Evolutionary conservation across 1,284 basidiomycete species (phyloP).

Genomic region (Rhizoctonia solani): DNA sequence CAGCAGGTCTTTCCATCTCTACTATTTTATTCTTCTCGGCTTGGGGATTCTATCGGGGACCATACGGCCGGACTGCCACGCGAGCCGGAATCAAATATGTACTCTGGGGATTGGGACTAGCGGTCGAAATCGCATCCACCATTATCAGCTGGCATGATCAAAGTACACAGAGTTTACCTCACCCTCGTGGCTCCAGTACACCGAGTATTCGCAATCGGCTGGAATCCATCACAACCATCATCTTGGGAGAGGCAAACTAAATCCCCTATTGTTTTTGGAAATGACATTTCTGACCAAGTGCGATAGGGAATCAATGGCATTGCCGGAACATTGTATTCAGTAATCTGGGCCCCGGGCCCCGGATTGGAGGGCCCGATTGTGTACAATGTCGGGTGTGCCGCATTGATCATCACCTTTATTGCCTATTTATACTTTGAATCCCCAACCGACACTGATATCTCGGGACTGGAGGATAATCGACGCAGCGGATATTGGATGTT

Average conservation of each 20-base stretch:
- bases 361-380: background rate
- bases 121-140: too few relatives aligned
- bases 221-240: background rate
- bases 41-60: too few relatives aligned
- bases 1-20: too few relatives aligned
- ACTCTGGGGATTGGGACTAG: too few relatives aligned
- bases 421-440: conserved; percentile 26
- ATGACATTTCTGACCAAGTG: background rate
- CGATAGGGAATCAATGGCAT: conserved; percentile 31
- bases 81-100: too few relatives aligned
- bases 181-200: background rate
- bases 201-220: background rate
- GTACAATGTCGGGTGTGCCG: background rate
- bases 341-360: conserved; percentile 19
- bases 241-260: conserved; percentile 8
- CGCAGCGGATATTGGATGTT: background rate
- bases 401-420: conserved; percentile 7
- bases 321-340: conserved; percentile 14
- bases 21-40: too few relatives aligned
- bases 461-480: background rate
- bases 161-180: background rate
- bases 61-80: too few relatives aligned
- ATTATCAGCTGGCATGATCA: too few relatives aligned
- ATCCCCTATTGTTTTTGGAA: background rate
- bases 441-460: background rate